Evolutionary conservation across 768 basidiomycete genomes (phyloP).

Genomic region (Mycena galopus): DNA sequence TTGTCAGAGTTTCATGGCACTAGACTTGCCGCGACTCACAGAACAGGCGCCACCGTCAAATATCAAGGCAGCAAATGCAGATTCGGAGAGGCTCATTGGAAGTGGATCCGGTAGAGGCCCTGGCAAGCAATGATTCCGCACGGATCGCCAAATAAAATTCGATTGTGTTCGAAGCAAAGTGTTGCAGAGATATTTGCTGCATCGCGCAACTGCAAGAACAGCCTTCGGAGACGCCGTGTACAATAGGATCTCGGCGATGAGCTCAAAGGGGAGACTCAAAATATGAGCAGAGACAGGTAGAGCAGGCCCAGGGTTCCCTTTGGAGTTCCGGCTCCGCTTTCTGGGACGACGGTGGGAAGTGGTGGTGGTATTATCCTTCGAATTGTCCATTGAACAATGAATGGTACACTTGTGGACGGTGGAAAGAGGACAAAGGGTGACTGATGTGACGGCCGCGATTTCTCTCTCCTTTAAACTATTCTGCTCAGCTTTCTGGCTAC

Average conservation of each 20-base stretch:
- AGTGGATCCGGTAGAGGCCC: slow-evolving; percentile 57
- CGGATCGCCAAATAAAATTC: slow-evolving; percentile 70
- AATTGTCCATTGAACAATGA: neutral
- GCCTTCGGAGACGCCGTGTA: slow-evolving; percentile 65
- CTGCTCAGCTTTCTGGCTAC: too few species aligned
- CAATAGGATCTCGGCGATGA: slow-evolving; percentile 73
- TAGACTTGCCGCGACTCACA: slow-evolving; percentile 48
- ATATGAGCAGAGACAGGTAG: slow-evolving; percentile 8
- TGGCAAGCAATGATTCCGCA: slow-evolving; percentile 52
- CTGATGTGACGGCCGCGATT: too few species aligned
- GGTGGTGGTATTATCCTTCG: neutral
- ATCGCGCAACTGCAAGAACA: slow-evolving; percentile 70
- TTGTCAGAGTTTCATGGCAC: neutral
- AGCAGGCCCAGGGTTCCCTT: neutral
- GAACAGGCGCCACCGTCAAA: slow-evolving; percentile 71
- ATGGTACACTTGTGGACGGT: too few species aligned
- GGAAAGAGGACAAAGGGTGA: too few species aligned
- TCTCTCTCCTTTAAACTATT: too few species aligned
- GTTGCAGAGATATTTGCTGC: slow-evolving; percentile 65
- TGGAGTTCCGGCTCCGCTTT: slow-evolving; percentile 15
- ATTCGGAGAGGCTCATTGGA: slow-evolving; percentile 52
- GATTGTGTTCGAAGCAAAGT: slow-evolving; percentile 61
- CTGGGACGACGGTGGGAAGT: slow-evolving; percentile 16
- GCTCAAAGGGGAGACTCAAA: slow-evolving; percentile 66
- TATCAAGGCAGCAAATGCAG: slow-evolving; percentile 73